phyloP scores from a whole-genome alignment of 768 basidiomycete genomes.

The Trametes sanguinea region DNA sequence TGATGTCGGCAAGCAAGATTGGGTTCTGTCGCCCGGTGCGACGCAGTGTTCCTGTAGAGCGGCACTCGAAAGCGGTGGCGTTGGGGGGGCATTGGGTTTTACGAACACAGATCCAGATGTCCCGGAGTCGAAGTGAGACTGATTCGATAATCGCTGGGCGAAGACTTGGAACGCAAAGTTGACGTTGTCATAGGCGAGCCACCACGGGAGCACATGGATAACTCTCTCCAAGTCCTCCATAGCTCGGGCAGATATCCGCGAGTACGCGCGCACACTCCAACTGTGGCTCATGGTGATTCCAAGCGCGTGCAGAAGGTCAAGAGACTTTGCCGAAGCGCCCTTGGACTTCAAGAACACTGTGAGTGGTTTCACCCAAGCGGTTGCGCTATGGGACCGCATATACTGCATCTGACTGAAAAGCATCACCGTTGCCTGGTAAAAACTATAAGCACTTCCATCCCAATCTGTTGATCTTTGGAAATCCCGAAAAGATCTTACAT shows the following conservation, averaged over 20 bases:
- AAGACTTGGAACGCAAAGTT: no score
- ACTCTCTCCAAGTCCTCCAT: background rate
- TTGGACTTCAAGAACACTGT: slow-evolving; percentile 10
- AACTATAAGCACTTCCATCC: no score
- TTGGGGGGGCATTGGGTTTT: background rate
- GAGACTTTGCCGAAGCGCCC: slow-evolving; percentile 7
- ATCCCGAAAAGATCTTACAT: no score
- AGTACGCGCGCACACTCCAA: slow-evolving; percentile 1
- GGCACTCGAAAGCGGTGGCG: background rate
- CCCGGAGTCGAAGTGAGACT: slow-evolving; percentile 7
- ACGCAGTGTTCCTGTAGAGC: background rate
- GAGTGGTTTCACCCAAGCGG: background rate
- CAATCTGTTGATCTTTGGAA: no score
- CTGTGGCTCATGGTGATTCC: slow-evolving; percentile 19
- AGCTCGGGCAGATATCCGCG: background rate
- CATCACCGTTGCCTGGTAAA: background rate
- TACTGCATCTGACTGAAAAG: slow-evolving; percentile 4
- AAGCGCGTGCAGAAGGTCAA: slow-evolving; percentile 7
- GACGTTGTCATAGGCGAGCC: background rate
- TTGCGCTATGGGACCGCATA: background rate
- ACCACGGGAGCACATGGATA: background rate
- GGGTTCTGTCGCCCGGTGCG: background rate
- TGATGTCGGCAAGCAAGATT: background rate
- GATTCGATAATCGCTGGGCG: background rate
- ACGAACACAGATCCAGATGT: background rate